Base-by-base conservation (phyloP, 495 filamentous ascomycete genomes). In the Cenococcum geophilum region DNA sequence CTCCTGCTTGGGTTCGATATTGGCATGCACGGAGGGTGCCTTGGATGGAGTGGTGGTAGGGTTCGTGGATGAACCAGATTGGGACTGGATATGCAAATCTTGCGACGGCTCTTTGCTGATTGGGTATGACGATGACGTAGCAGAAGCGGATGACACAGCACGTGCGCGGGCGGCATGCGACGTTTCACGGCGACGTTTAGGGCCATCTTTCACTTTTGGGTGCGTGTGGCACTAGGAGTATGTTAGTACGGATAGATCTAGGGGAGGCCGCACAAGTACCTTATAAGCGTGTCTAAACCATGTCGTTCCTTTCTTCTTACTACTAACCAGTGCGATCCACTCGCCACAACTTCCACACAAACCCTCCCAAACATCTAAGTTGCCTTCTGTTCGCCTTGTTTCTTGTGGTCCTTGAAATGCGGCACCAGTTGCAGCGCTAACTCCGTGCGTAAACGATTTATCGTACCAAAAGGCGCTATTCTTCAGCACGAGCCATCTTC, bases 401-500 rank as follows among this genome's bases (percentile, higher is more conserved):
- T 88, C 80, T 64, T 83, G 79, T 4, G 87, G 87, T 63, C 85
- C 86, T 67, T 87, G 79, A 73, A 91, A 91, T 3, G 85, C 79
- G 60, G 76, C 81, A 9, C 88, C 88, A 14, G 87, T 90, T 21
- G 86, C 86, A 27, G 87, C 87, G 68, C 86, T 88, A 67, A 91
- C 88, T 35, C 88, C 88, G 59, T 91, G 88, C 1, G 85, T 87
- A 70, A 91, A 91, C 59, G 81, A 85, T 72, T 90, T 91, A 75
- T 91, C 88, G 70, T 91, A 91, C 88, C 88, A 91, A 73, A 88
- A 91, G 11, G 87, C 88, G 59, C 84, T 88, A 72, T 91, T 91
- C 76, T 91, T 91, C 57, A 91, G 73, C 18, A 89, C 88, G 12
- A 91, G 78, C 88, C 88, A 91, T 45, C 88, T 79, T 5, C 88